Evolutionary conservation across 495 filamentous ascomycete genomes (phyloP), one percentile per base, ranked within the genome.

Genomic region (Aspergillus egyptiacus): DNA sequence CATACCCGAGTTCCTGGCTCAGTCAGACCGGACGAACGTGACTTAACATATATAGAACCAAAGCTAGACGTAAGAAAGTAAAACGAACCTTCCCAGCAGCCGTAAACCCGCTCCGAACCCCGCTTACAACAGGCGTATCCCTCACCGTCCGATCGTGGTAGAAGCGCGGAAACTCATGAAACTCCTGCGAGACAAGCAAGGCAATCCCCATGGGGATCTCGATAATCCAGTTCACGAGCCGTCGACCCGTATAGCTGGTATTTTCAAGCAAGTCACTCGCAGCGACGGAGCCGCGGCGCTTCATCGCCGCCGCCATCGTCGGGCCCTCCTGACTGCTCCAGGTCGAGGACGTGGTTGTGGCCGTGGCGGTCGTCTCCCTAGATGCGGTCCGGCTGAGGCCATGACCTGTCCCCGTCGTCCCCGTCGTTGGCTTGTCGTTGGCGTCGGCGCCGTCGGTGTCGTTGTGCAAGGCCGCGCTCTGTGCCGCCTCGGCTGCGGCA

Each of bases 141-240:
- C 80, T 75, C 3, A 95, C 82, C 36, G 77, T 89, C 5, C 82
- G 76, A 53, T 89, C 87, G 32, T 87, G 81, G 49, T 91, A 93
- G 1, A 94, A 63, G 45, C 79, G 84, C 0, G 89, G 87, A 1
- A 80, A 81, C 57, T 94, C 95, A 61, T 94, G 86, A 54, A 95
- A 94, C 8, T 89, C 89, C 63, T 83, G 85, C 0, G 89, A 81
- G 2, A 95, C 59, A 13, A 80, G 83, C 32, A 94, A 68, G 10
- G 86, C 82, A 47, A 93, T 79, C 51, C 94, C 88, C 68, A 89
- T 83, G 0, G 89, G 89, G 0, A 84, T 81, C 64, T 83, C 80
- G 42, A 91, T 64, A n/a, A 81, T 77, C 14, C 83, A 80, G 25
- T 75, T 76, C 5, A 90, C 76, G 36, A 93, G 85, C 28, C 84